phyloP scores from a whole-genome alignment of 805 yeast genomes.

The Wickerhamiella alocasiicola region DNA sequence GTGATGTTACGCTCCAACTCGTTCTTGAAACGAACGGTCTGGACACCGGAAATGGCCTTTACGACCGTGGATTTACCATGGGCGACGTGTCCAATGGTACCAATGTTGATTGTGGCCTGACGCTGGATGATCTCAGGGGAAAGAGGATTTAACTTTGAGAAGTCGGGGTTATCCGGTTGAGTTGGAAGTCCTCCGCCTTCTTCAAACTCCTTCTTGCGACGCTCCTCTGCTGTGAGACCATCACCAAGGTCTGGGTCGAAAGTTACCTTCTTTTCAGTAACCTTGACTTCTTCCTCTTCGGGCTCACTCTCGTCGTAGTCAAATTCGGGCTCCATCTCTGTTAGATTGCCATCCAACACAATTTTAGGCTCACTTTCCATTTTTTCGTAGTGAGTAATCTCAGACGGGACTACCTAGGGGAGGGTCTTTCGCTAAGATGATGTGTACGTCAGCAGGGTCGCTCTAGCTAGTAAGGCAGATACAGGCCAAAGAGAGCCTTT shows the following conservation, averaged over 20 bases:
- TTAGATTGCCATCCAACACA: conserved; percentile 55
- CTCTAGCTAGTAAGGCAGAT: too few species aligned
- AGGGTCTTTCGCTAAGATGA: too few species aligned
- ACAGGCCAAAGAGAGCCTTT: too few species aligned
- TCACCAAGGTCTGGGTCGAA: conserved; percentile 50
- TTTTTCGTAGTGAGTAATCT: too few species aligned
- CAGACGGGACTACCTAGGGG: too few species aligned
- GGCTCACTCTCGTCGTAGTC: conserved; percentile 33
- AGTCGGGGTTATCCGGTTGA: conserved; percentile 85
- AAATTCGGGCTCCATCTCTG: conserved; percentile 30
- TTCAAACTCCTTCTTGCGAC: conserved; percentile 72
- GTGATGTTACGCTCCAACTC: conserved; percentile 98
- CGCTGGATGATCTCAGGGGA: conserved; percentile 87
- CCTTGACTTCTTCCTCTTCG: conserved; percentile 21
- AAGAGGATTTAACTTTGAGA: conserved; percentile 66
- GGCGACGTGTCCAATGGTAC: conserved; percentile 84
- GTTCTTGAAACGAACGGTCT: conserved; percentile 97
- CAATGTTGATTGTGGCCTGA: conserved; percentile 98
- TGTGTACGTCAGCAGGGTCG: too few species aligned
- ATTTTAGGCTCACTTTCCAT: conserved; percentile 55
- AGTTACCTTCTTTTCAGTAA: conserved; percentile 53
- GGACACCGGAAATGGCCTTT: conserved; percentile 95
- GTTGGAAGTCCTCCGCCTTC: conserved; percentile 98
- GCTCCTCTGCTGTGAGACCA: conserved; percentile 56
- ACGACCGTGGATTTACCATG: conserved; percentile 92